Evolutionary conservation across 1,284 basidiomycete genomes (phyloP), one percentile per base, ranked within the genome.

Genomic region (Erythrobasidium hasegawianum): DNA sequence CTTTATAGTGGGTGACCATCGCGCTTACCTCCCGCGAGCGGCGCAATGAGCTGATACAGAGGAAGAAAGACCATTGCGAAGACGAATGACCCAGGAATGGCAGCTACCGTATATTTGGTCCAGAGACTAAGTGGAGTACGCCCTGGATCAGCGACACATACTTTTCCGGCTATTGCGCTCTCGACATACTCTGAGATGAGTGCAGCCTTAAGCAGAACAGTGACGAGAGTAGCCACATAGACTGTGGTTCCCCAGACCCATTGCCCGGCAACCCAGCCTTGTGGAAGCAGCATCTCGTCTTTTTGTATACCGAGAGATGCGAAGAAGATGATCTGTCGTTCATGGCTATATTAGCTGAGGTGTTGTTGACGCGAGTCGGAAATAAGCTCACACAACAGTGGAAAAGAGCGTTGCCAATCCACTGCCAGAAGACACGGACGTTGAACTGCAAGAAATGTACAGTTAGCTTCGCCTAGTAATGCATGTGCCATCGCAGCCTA

Each of bases 181-280:
- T 5, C 1, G 18, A 83, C 90, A 75, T 76, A 96, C 92, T 98
- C 95, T 7, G 95, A 97, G 57, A 98, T 89, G 64, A 99, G 79
- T 1, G 95, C 95, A 8, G 96, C 96, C 78, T 98, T 99, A 53
- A 94, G 95, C 7, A 99, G 83, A 8, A 98, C 95, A 0, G 95
- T 98, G 62, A 97, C 82, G 38, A 98, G 82, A 4, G 97, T 90
- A 1, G 89, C 85, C 54, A 98, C 84, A 77, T 97, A 98, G 16
- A 98, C 80, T 18, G 89, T 89, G 2, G 92, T 97, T 58, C 96
- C 96, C 95, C 95, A 98, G 1, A 74, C 67, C 96, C 96, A 99
- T 78, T 92, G 87, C 5, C 94, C 94, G 11, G 87, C 85, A 76
- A 92, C 88, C 71, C 85, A 83, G 0, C 96, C 96, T 65, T 85